These are phyloP conservation scores for Cucumis melo DNA, from an alignment of 306 rosid genomes.

Conservation along the genomic window DNA sequence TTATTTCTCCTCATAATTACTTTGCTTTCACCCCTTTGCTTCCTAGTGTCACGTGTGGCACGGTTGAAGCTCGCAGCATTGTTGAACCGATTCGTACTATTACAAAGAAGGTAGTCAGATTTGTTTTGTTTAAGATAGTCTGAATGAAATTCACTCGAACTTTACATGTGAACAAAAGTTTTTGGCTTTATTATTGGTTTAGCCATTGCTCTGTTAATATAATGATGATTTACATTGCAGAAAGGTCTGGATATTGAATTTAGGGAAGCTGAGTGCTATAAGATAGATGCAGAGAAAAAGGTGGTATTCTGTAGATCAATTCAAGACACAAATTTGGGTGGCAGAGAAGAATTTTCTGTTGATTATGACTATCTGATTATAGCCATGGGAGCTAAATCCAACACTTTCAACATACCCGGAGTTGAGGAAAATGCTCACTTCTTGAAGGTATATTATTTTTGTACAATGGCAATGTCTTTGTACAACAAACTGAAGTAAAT, in stretches of 20 bases:
- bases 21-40: conserved; percentile 79
- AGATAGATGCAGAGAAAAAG: conserved; percentile 52
- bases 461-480: background rate
- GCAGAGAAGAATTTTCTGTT: conserved; percentile 42
- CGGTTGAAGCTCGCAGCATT: conserved; percentile 61
- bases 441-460: conserved; percentile 39
- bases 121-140: background rate
- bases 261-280: conserved; percentile 54
- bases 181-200: background rate
- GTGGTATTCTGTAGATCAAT: conserved; percentile 45
- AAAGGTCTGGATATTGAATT: conserved; percentile 35
- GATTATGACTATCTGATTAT: conserved; percentile 62
- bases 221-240: conserved; percentile 17
- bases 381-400: conserved; percentile 59
- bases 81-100: conserved; percentile 64
- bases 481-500: background rate
- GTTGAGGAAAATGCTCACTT: conserved; percentile 66
- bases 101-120: conserved; percentile 27
- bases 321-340: conserved; percentile 27
- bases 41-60: conserved; percentile 72
- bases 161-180: background rate
- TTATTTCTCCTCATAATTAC: conserved; percentile 71
- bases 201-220: too few species aligned
- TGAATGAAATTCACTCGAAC: background rate
- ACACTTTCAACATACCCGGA: conserved; percentile 81